Base-by-base conservation (phyloP, 345 rosid genomes). In the Hypericum androsaemum region DNA sequence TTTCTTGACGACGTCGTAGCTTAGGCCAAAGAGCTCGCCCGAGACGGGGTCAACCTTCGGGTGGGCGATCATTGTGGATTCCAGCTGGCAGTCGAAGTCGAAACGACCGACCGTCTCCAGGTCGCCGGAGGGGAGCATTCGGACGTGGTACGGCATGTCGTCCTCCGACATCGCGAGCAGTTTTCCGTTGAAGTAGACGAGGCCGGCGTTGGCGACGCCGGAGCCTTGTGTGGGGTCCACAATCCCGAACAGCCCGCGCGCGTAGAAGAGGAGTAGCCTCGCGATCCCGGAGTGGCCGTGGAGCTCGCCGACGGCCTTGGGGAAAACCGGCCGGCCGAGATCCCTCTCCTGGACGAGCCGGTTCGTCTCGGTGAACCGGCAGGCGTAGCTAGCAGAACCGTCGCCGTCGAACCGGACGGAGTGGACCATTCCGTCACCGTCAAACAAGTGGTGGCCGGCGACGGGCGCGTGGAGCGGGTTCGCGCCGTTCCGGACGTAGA, bases 391-490 rank as follows among this genome's bases (percentile, higher is more conserved):
- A 14, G 76, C 84, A 0, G 87, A 68, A 16, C 84, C 88, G 15
- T 75, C 35, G 0, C 32, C 32, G 32, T 75, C 53, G 45, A 88
- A 77, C 9, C 60, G 63, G 8, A 88, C 83, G n/a, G 88, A 81
- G 56, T 88, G 96, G 52, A 88, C 80, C 96, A 88, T 88, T 13
- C 96, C 94, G 50, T 88, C 94, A 4, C 96, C 96, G 46, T 84
- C 96, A 43, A 88, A 88, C 54, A 88, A 73, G 70, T 88, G 96
- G 70, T 88, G 96, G 11, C 96, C 94, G 5, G 90, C 77, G 10
- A 82, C 80, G 1, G 94, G 96, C 44, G 80, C 82, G 61, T 82
- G 83, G 51, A 82, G 88, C 2, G 96, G 96, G 57, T 84, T 88
- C 7, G 96, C 94, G 15, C 96, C 96, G 77, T 88, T 88, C 7